phyloP scores from a whole-genome alignment of 148 eudicot genomes.

The Camellia sinensis region DNA sequence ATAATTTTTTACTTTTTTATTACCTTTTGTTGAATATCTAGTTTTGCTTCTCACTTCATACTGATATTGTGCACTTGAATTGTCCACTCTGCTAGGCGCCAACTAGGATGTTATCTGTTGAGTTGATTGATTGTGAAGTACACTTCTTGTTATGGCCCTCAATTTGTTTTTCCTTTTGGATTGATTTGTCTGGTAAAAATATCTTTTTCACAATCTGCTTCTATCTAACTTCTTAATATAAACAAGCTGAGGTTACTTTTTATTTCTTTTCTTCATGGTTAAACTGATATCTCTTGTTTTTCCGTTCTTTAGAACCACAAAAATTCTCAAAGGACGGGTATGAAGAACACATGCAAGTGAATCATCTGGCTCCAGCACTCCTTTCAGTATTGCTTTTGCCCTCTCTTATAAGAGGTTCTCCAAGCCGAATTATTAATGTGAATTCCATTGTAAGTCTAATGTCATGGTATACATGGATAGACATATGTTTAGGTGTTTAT shows the following conservation, averaged over 20 bases:
- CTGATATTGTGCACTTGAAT: too few species aligned
- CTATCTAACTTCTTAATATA: neutral
- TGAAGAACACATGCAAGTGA: slow-evolving; percentile 98
- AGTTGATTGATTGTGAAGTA: too few species aligned
- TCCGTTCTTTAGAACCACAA: slow-evolving; percentile 68
- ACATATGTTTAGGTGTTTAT: neutral
- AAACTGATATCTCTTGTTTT: slow-evolving; percentile 9
- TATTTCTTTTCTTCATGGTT: neutral
- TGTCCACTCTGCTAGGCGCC: too few species aligned
- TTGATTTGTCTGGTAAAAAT: too few species aligned
- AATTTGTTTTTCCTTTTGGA: neutral
- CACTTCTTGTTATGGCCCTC: too few species aligned
- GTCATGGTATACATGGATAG: neutral
- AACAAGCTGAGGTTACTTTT: neutral
- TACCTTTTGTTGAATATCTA: too few species aligned
- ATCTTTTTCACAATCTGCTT: neutral
- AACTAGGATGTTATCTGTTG: too few species aligned
- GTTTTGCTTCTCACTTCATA: too few species aligned
- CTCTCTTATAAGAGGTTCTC: slow-evolving; percentile 86
- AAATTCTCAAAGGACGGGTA: slow-evolving; percentile 77
- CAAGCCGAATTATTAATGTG: slow-evolving; percentile 89
- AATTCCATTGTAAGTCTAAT: slow-evolving; percentile 75
- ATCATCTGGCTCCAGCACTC: slow-evolving; percentile 92
- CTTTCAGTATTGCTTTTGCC: slow-evolving; percentile 83
- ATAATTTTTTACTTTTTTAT: too few species aligned